Conservation (phyloP, 257 asterid genomes). For the Nicotiana sylvestris region DNA sequence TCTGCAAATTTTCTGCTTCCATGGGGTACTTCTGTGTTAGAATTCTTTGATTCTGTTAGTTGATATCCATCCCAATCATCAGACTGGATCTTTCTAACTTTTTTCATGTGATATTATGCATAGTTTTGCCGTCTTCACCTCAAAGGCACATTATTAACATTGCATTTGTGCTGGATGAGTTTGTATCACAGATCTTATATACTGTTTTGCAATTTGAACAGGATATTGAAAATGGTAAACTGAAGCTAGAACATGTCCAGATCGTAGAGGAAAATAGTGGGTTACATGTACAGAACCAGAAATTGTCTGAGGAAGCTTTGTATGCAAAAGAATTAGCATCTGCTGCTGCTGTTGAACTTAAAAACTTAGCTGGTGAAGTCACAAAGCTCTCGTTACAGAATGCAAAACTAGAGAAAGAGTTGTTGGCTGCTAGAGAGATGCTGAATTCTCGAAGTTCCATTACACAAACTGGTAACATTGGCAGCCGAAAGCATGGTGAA, state of each 20-base stretch:
- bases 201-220: constrained; percentile 22
- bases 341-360: constrained; percentile 95
- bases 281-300: constrained; percentile 75
- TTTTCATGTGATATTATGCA: neutral
- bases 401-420: constrained; percentile 76
- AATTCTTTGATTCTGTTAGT: constrained; percentile 5
- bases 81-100: neutral
- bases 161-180: neutral
- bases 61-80: neutral
- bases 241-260: constrained; percentile 74
- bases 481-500: constrained; percentile 60
- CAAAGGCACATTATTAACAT: constrained; percentile 3
- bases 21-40: neutral
- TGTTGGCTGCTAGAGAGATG: constrained; percentile 58
- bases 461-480: constrained; percentile 35
- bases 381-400: constrained; percentile 84
- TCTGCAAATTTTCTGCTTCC: neutral
- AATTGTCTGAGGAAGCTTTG: constrained; percentile 90
- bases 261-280: constrained; percentile 85
- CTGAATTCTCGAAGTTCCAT: constrained; percentile 47
- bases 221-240: constrained; percentile 84
- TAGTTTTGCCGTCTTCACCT: neutral
- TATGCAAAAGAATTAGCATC: constrained; percentile 98
- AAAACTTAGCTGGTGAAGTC: constrained; percentile 91
- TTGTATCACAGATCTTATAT: constrained; percentile 1